phyloP scores from a whole-genome alignment of 2,329 filamentous ascomycete genomes.

The Aspergillus tamarii region DNA sequence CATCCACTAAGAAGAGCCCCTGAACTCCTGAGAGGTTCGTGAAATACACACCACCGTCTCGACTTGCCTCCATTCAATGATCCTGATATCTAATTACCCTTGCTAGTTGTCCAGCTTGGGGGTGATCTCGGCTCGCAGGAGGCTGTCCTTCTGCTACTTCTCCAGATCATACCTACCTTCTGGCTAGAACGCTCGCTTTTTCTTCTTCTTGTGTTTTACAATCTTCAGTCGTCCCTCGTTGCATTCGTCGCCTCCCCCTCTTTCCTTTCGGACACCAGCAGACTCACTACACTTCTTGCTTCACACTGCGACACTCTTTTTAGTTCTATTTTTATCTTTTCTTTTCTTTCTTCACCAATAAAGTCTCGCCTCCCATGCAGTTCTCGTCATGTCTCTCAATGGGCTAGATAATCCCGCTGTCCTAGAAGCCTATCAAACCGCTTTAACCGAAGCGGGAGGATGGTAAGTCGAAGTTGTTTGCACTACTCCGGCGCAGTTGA shows the following conservation, averaged over 20 bases:
- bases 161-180: constrained; percentile 6
- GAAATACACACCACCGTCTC: constrained; percentile 9
- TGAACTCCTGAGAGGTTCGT: constrained; percentile 30
- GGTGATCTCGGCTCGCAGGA: constrained; percentile 16
- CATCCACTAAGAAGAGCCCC: constrained; percentile 24
- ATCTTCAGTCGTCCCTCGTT: constrained; percentile 10
- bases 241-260: constrained; percentile 15
- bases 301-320: neutral
- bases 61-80: constrained; percentile 3
- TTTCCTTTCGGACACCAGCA: constrained; percentile 9
- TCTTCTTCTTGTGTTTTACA: constrained; percentile 2
- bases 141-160: constrained; percentile 4
- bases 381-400: constrained; percentile 82
- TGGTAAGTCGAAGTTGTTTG: constrained; percentile 67
- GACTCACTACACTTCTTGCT: neutral
- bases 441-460: constrained; percentile 82
- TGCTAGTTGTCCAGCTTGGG: constrained; percentile 8
- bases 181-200: constrained; percentile 1
- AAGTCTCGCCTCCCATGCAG: constrained; percentile 36
- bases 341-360: neutral
- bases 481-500: constrained; percentile 12
- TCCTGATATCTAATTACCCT: constrained; percentile 11
- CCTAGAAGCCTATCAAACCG: constrained; percentile 80
- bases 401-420: constrained; percentile 82
- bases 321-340: constrained; percentile 4